Evolutionary conservation across 2,329 filamentous ascomycete genomes (phyloP).

Genomic region (Venturiaceae sp.): DNA sequence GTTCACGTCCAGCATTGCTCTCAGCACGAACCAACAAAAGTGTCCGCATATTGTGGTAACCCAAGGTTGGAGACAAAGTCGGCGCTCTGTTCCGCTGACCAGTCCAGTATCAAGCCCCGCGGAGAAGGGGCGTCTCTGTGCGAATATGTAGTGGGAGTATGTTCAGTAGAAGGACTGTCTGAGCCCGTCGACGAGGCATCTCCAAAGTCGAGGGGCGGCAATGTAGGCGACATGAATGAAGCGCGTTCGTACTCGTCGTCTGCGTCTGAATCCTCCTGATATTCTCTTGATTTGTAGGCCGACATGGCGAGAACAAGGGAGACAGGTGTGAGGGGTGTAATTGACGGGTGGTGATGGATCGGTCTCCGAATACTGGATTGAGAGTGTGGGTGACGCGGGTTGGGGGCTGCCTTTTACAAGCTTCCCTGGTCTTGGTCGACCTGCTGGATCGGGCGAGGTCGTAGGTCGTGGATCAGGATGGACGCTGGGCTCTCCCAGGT

Average conservation of each 20-base stretch:
- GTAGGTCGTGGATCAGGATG: not conserved
- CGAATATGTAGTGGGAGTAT: slow-evolving; percentile 71
- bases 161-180: slow-evolving; percentile 60
- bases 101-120: slow-evolving; percentile 67
- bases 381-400: not conserved
- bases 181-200: slow-evolving; percentile 57
- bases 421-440: slow-evolving; percentile 1
- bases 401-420: not conserved
- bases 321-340: not conserved
- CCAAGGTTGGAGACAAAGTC: slow-evolving; percentile 78
- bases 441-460: not conserved
- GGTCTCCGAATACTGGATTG: not conserved
- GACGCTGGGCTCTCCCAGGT: not conserved
- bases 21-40: slow-evolving; percentile 63
- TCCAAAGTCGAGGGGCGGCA: slow-evolving; percentile 53
- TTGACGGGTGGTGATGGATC: slow-evolving; percentile 7
- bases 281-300: slow-evolving; percentile 37
- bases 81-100: slow-evolving; percentile 79
- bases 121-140: slow-evolving; percentile 60
- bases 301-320: slow-evolving; percentile 4
- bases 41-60: slow-evolving; percentile 70
- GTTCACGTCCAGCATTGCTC: not conserved
- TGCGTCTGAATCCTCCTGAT: slow-evolving; percentile 68
- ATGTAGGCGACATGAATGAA: slow-evolving; percentile 57
- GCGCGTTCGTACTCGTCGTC: slow-evolving; percentile 78